Evolutionary conservation across 2,329 filamentous ascomycete species (phyloP).

Genomic region (Hortaea werneckii): DNA sequence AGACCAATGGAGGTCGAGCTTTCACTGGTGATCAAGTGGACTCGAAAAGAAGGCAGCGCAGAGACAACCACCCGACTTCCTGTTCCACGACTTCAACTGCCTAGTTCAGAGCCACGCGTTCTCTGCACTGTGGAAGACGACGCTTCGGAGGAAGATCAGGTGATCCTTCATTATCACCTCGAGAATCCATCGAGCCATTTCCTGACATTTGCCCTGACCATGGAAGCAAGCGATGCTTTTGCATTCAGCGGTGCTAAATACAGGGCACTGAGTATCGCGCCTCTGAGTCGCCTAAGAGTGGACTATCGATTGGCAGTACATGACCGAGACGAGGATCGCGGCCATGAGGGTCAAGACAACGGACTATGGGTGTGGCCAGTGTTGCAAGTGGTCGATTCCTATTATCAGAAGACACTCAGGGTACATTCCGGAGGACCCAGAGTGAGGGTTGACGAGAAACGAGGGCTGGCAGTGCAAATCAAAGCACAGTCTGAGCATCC

Average conservation of each 20-base stretch:
- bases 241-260: constrained; percentile 86
- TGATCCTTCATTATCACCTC: constrained; percentile 55
- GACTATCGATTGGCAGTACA: constrained; percentile 65
- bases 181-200: constrained; percentile 95
- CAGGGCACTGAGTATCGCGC: constrained; percentile 68
- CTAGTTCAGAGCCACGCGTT: constrained; percentile 78
- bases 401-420: constrained; percentile 83
- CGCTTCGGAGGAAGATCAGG: constrained; percentile 7
- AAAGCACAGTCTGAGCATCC: background rate
- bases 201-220: constrained; percentile 79
- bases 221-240: constrained; percentile 89
- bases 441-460: constrained; percentile 47
- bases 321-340: constrained; percentile 7
- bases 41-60: constrained; percentile 36
- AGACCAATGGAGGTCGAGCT: constrained; percentile 65
- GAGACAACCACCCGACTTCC: constrained; percentile 55
- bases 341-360: constrained; percentile 17
- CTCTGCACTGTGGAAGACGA: constrained; percentile 40
- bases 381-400: constrained; percentile 73
- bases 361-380: constrained; percentile 63
- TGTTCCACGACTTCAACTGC: constrained; percentile 69
- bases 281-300: constrained; percentile 65
- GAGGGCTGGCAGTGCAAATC: constrained; percentile 35
- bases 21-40: constrained; percentile 67
- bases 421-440: constrained; percentile 72